Percentiles rank a stretch among this genome's conserved stretches.
Evolutionary conservation across 2,329 filamentous ascomycete genomes (phyloP).

Genomic region (Fusarium nodosum): DNA sequence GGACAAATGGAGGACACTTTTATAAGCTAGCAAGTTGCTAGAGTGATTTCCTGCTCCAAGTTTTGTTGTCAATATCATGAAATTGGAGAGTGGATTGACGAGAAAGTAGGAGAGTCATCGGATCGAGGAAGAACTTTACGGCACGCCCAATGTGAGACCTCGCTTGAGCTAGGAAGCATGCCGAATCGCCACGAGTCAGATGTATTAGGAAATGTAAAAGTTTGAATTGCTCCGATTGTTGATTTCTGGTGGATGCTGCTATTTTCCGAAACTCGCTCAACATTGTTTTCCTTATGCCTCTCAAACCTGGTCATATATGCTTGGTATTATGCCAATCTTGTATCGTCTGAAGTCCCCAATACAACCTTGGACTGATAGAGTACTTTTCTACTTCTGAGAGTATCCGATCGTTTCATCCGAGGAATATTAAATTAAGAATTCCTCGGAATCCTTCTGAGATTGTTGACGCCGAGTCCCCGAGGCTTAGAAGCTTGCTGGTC

Average conservation of each 20-base stretch:
- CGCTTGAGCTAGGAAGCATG: background rate
- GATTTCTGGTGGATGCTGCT: background rate
- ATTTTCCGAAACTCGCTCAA: slow-evolving; percentile 2
- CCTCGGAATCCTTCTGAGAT: slow-evolving; percentile 58
- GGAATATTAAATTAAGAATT: background rate
- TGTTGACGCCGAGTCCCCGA: slow-evolving; percentile 28
- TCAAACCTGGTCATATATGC: background rate
- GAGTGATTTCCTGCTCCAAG: background rate
- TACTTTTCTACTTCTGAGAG: background rate
- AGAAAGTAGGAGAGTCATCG: background rate
- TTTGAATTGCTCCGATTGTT: background rate
- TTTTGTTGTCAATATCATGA: slow-evolving; percentile 1
- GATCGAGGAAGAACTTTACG: background rate
- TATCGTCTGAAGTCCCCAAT: background rate
- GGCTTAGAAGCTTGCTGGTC: slow-evolving; percentile 20
- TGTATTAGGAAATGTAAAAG: background rate
- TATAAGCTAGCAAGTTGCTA: slow-evolving; percentile 2
- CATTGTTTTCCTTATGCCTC: background rate
- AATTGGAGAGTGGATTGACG: background rate
- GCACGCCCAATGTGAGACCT: background rate
- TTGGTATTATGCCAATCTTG: slow-evolving; percentile 2
- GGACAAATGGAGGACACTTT: slow-evolving; percentile 14
- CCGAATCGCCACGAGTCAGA: background rate
- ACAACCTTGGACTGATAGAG: background rate
- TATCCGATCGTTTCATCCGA: background rate